These are phyloP conservation scores for Colletotrichum costaricense DNA, from an alignment of 2,329 filamentous ascomycete genomes.

Conservation along the genomic window DNA sequence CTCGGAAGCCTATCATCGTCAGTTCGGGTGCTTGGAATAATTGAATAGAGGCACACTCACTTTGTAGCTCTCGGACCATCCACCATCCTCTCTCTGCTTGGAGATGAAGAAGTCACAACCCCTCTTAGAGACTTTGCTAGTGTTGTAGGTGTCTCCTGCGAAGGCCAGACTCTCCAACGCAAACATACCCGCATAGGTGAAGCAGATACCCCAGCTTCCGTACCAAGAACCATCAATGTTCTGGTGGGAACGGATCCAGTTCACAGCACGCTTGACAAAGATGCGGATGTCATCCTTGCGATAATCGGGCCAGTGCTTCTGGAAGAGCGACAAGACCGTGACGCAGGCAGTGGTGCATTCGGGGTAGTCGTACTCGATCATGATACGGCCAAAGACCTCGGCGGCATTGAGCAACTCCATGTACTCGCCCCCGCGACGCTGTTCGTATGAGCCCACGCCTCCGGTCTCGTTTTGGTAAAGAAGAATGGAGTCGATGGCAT, in stretches of 20 bases:
- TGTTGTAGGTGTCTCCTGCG: conserved; percentile 84
- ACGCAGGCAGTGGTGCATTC: conserved; percentile 97
- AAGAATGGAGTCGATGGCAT: conserved; percentile 90
- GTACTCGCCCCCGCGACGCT: conserved; percentile 78
- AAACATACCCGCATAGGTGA: conserved; percentile 97
- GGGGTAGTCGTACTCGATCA: conserved; percentile 98
- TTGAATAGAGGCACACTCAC: conserved; percentile 50
- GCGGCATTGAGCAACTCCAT: conserved; percentile 93
- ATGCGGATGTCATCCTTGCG: conserved; percentile 77
- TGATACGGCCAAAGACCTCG: conserved; percentile 96
- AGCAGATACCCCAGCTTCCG: conserved; percentile 97
- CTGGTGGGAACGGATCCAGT: conserved; percentile 86
- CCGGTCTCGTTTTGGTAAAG: conserved; percentile 91
- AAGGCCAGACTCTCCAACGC: conserved; percentile 87
- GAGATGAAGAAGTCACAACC: conserved; percentile 89
- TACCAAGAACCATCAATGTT: conserved; percentile 93
- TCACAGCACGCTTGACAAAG: conserved; percentile 79
- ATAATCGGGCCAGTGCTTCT: conserved; percentile 84
- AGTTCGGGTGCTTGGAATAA: conserved; percentile 19
- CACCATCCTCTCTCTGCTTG: conserved; percentile 88
- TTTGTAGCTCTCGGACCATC: conserved; percentile 96
- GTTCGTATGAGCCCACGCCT: conserved; percentile 92
- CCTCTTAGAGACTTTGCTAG: conserved; percentile 74
- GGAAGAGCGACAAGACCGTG: conserved; percentile 86
- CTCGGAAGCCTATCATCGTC: conserved; percentile 73